Evolutionary conservation across 140 eudicot genomes (phyloP), one percentile per base, ranked within the genome.

Genomic region (Oenanthe javanica): DNA sequence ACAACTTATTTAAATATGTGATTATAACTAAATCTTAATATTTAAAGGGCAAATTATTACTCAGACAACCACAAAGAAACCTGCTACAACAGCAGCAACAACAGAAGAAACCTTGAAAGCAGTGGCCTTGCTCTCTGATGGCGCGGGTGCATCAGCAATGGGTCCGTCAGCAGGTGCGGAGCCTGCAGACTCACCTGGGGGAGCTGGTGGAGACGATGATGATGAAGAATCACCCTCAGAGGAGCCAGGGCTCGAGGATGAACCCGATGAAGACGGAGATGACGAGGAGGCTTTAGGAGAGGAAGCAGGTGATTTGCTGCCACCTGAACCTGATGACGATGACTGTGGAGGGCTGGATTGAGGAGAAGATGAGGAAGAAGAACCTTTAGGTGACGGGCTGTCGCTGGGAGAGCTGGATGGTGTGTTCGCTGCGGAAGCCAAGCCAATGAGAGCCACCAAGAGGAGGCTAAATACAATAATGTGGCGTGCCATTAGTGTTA

Each of bases 401-500:
- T 43, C 8, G 25, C 25, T 72, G 0, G 78, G 78, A 23, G 78
- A 73, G 50, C 40, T 3, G 7, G 55, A 19, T 18, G 78, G 64
- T 80, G 84, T 0, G 84, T 46, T 49, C 38, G 81, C 85, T 48
- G 89, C 88, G 16, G 86, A 49, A 78, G 81, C 86, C 10, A 80
- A 69, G 45, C 89, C 89, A 2, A 78, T 81, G 67, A 85, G 61
- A 69, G 88, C 91, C 21, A 89, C 75, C 43, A 80, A 81, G 67
- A 89, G 9, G 8, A 91, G 79, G 38, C 82, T 86, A 14, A 86
- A 36, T 43, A 83, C 83, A 16, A 89, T 51, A 66, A 83, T 76
- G 78, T 76, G 82, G 70, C 90, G 96, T 46, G 89, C 90, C 96
- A 89, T 91, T 50, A 25, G 51, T 49, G 2, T 54, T 54, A 36